phyloP scores from a whole-genome alignment of 2,329 filamentous ascomycete species.

The Curvularia spicifera region DNA sequence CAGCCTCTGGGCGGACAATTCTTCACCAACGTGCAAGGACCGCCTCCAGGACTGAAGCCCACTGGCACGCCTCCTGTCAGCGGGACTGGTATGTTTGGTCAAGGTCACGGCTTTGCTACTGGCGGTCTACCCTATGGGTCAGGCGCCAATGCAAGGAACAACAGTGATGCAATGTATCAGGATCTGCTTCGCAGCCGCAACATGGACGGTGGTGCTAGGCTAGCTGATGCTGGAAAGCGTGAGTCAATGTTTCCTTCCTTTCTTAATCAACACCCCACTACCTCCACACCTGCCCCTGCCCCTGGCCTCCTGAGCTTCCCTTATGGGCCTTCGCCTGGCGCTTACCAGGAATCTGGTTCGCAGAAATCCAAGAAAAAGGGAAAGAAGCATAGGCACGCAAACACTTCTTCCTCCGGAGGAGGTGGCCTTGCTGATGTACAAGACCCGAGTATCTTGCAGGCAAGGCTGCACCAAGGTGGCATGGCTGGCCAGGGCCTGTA shows the following conservation, averaged over 20 bases:
- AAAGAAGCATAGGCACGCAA: slow-evolving; percentile 99
- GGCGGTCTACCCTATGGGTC: slow-evolving; percentile 67
- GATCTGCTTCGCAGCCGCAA: slow-evolving; percentile 75
- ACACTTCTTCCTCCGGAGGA: slow-evolving; percentile 99
- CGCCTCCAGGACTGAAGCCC: slow-evolving; percentile 93
- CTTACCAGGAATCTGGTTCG: slow-evolving; percentile 84
- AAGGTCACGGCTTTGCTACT: slow-evolving; percentile 82
- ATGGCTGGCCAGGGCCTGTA: slow-evolving; percentile 85
- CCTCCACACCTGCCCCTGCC: slow-evolving; percentile 86
- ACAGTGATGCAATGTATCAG: slow-evolving; percentile 75
- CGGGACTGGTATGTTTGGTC: slow-evolving; percentile 83
- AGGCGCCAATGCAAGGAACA: slow-evolving; percentile 72
- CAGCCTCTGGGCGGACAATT: slow-evolving; percentile 68
- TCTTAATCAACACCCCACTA: slow-evolving; percentile 82
- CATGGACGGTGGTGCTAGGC: slow-evolving; percentile 68
- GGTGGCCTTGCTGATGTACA: slow-evolving; percentile 99
- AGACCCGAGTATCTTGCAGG: slow-evolving; percentile 99
- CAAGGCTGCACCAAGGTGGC: slow-evolving; percentile 91
- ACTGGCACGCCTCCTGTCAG: slow-evolving; percentile 88
- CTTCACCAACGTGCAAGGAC: slow-evolving; percentile 86
- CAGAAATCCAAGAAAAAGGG: slow-evolving; percentile 99
- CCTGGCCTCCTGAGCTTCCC: slow-evolving; percentile 89
- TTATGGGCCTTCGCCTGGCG: slow-evolving; percentile 84
- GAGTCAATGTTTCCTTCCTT: slow-evolving; percentile 96
- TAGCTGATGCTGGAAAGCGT: slow-evolving; percentile 92